These are phyloP conservation scores for Ustilago crameri DNA, from an alignment of 1,284 basidiomycete genomes.

Conservation along the genomic window DNA sequence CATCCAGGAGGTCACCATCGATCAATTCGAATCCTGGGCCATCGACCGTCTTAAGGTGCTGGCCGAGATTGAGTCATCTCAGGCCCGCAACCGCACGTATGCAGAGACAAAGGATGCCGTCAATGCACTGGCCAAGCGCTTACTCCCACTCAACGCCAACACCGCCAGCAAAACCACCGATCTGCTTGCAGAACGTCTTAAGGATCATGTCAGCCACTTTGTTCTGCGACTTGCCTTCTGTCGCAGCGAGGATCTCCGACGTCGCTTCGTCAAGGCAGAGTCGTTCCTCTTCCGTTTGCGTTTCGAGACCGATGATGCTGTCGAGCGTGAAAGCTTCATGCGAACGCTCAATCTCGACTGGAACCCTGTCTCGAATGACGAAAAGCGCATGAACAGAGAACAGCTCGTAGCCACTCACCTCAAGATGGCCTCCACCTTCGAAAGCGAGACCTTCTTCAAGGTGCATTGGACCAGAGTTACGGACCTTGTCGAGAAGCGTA, in stretches of 20 bases:
- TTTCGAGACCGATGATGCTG: constrained; percentile 77
- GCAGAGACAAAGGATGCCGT: constrained; percentile 80
- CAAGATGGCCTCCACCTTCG: constrained; percentile 67
- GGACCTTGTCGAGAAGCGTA: constrained; percentile 87
- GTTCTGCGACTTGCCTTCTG: constrained; percentile 95
- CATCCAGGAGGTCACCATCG: constrained; percentile 87
- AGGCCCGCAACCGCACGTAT: constrained; percentile 82
- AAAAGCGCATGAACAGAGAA: constrained; percentile 73
- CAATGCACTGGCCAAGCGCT: constrained; percentile 75
- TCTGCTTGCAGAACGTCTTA: constrained; percentile 75
- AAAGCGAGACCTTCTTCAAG: constrained; percentile 77
- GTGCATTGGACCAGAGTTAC: constrained; percentile 89
- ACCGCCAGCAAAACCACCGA: constrained; percentile 71
- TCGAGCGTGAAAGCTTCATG: constrained; percentile 80
- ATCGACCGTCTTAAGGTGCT: constrained; percentile 86
- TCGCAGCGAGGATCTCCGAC: constrained; percentile 89
- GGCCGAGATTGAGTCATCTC: constrained; percentile 92
- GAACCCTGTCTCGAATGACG: constrained; percentile 75
- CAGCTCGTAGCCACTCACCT: constrained; percentile 71
- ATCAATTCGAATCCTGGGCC: constrained; percentile 94
- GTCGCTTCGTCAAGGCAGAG: constrained; percentile 91
- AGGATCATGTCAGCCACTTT: constrained; percentile 93
- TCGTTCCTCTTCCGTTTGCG: constrained; percentile 83
- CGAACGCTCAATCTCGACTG: constrained; percentile 82
- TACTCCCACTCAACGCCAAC: constrained; percentile 78